Evolutionary conservation across 108 stramenopile genomes (phyloP).

Genomic region (Cyclotella sp.): DNA sequence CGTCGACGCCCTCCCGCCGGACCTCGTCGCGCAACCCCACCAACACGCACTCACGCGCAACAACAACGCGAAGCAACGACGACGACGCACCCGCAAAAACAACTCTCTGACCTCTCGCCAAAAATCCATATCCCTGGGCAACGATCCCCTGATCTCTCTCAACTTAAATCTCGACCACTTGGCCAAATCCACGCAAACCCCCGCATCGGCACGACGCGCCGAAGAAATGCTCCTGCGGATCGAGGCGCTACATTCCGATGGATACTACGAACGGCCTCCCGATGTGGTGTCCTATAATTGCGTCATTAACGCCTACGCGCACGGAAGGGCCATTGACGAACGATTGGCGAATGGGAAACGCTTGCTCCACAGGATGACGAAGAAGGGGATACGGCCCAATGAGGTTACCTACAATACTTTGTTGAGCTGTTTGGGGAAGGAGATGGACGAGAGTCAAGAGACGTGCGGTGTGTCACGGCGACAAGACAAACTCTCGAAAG

Average conservation of each 20-base stretch:
- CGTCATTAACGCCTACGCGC: conserved; percentile 53
- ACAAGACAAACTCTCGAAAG: conserved; percentile 29
- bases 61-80: not conserved
- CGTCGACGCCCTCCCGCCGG: not conserved
- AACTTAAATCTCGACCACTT: conserved; percentile 79
- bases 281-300: conserved; percentile 49
- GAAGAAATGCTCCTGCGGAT: conserved; percentile 76
- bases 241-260: conserved; percentile 66
- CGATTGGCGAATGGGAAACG: conserved; percentile 22
- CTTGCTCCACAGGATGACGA: conserved; percentile 32
- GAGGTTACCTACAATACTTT: conserved; percentile 40
- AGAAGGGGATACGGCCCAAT: conserved; percentile 35
- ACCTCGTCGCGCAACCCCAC: not conserved
- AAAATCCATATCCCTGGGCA: conserved; percentile 31
- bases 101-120: conserved; percentile 14
- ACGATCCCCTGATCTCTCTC: conserved; percentile 68
- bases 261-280: conserved; percentile 73
- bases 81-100: not conserved
- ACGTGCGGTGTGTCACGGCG: not conserved
- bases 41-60: not conserved
- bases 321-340: conserved; percentile 20
- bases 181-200: conserved; percentile 55
- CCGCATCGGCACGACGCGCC: conserved; percentile 59
- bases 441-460: conserved; percentile 17
- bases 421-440: conserved; percentile 36